phyloP scores from a whole-genome alignment of 148 eudicot genomes.

The Diospyros lotus region DNA sequence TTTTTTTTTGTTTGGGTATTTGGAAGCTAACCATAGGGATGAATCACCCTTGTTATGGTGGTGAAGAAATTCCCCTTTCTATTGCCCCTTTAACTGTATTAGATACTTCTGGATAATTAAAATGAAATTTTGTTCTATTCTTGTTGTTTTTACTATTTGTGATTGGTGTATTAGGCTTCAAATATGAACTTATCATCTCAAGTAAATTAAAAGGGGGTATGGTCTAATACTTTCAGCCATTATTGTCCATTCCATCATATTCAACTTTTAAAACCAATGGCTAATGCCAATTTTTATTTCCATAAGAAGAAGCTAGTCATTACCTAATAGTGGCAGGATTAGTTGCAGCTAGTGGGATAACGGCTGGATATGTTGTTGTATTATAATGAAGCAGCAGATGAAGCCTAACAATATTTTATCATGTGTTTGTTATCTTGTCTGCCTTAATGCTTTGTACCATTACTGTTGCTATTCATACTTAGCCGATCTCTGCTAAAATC shows the following conservation, averaged over 20 bases:
- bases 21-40: not conserved
- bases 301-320: too few species aligned
- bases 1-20: conserved; percentile 3
- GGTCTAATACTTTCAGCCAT: too few species aligned
- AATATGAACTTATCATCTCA: not conserved
- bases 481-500: not conserved
- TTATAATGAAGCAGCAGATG: not conserved
- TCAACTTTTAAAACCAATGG: too few species aligned
- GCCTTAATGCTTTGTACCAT: not conserved
- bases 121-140: not conserved
- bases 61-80: not conserved
- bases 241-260: too few species aligned
- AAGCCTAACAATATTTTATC: not conserved
- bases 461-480: not conserved
- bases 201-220: not conserved
- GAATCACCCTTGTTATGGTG: not conserved
- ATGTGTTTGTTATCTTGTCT: not conserved
- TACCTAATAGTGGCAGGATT: too few species aligned
- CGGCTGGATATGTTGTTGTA: too few species aligned
- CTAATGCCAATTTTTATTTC: too few species aligned
- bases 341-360: too few species aligned
- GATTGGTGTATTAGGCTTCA: not conserved
- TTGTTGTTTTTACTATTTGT: not conserved
- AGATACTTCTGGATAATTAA: not conserved
- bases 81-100: not conserved